Conservation (phyloP, 129 eudicot genomes). For the Dittrichia graveolens region DNA sequence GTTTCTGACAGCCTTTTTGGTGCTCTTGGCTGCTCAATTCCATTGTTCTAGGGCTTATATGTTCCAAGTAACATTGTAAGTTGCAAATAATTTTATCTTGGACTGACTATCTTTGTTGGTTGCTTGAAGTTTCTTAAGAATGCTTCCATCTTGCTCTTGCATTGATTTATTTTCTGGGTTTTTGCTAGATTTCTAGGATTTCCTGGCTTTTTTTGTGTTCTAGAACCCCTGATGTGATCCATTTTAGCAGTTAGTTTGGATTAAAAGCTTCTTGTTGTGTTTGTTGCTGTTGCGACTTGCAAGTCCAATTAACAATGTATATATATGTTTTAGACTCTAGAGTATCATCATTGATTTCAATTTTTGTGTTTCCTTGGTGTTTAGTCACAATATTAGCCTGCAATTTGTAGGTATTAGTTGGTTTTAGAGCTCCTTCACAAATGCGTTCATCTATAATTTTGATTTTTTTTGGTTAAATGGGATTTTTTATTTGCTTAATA, state of each 20-base stretch:
- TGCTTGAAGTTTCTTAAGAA: no score
- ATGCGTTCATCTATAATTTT: not conserved
- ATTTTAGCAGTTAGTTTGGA: conserved; percentile 1
- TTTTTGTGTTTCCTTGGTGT: not conserved
- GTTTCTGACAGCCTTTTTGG: no score
- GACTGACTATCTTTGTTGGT: no score
- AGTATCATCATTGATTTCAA: not conserved
- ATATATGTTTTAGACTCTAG: not conserved
- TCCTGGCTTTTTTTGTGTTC: no score
- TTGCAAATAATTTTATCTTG: no score
- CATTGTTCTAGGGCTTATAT: no score
- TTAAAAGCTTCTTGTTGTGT: conserved; percentile 11
- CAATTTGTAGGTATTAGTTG: conserved; percentile 6
- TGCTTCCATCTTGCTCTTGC: no score
- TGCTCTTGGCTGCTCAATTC: no score
- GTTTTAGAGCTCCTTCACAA: conserved; percentile 16
- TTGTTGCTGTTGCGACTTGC: not conserved
- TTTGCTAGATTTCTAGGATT: no score
- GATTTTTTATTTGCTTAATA: conserved; percentile 11
- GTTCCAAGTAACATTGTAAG: no score
- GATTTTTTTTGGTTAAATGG: not conserved
- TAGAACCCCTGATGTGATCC: not conserved
- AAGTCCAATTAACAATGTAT: not conserved
- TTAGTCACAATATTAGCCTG: not conserved
- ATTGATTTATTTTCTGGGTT: no score